Evolutionary conservation across 225 moss, liverwort and hornwort genomes (phyloP), one percentile per base, ranked within the genome.

Genomic region (Climacium dendroides): DNA sequence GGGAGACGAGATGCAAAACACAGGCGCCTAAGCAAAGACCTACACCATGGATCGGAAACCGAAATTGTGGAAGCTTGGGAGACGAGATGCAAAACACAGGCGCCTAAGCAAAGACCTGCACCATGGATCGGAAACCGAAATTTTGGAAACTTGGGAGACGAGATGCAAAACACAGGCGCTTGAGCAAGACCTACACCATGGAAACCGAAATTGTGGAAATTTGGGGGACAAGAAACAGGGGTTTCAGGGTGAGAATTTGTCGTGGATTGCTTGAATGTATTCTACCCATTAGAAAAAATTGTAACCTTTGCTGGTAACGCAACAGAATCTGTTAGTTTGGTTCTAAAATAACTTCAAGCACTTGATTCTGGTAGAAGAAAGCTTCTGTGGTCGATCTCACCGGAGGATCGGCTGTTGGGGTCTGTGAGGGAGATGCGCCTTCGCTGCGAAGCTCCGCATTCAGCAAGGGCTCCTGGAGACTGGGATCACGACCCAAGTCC

Each of bases 381-480:
- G 30, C 52, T 22, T 23, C n/a, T 39, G 18, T 59, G 43, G 18
- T 79, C 43, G 43, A 19, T 26, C 41, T 57, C 70, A 83, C 70
- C 70, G 70, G 55, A 7, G 29, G 15, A 70, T 39, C 70, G 32
- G 7, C 23, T 39, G 29, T 13, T 19, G 83, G 65, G 15, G 29
- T 55, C 29, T 55, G 29, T 22, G 5, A 1, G 23, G 37, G 17
- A 34, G 63, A 19, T 35, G 22, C 22, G 15, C 5, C 69, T 43
- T 72, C 47, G 29, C 18, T 61, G 9, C 45, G 67, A 25, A 54
- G 35, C 54, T 85, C 65, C 23, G 41, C 79, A 57, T 72, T 63
- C 37, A 92, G 85, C 47, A 90, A 53, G 13, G 89, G 87, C 87
- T 92, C 92, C 41, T 79, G 79, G 7, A 91, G 83, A 70, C 57